These are phyloP conservation scores for Tuber magnatum DNA, from an alignment of 495 filamentous ascomycete species.

Conservation along the genomic window DNA sequence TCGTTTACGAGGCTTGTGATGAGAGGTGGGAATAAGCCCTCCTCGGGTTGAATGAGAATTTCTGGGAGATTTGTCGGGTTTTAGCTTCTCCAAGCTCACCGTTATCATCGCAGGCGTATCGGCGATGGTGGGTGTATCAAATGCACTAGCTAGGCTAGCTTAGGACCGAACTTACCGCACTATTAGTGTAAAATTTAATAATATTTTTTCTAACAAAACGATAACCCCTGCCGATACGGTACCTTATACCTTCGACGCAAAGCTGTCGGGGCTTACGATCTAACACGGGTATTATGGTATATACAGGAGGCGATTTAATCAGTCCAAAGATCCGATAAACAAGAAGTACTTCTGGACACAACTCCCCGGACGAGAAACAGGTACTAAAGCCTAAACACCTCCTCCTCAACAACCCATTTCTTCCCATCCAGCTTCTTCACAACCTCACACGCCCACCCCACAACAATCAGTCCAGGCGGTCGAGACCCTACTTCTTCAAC, in stretches of 20 bases:
- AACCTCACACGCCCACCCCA: constrained; percentile 76
- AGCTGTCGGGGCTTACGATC: neutral
- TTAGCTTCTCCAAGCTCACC: neutral
- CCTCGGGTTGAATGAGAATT: neutral
- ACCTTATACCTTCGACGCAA: neutral
- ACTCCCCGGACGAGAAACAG: neutral
- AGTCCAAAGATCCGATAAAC: neutral
- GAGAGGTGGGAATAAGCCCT: neutral
- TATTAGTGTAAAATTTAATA: neutral
- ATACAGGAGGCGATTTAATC: neutral
- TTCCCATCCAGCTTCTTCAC: constrained; percentile 51
- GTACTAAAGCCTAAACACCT: constrained; percentile 33
- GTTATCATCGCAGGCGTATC: neutral
- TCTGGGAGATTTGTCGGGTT: neutral
- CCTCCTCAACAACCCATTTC: constrained; percentile 86
- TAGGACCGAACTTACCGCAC: neutral
- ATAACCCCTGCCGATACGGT: neutral
- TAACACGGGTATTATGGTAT: neutral
- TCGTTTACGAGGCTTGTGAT: neutral
- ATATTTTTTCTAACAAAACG: too few species aligned
- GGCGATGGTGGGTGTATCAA: neutral
- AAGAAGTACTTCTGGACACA: neutral
- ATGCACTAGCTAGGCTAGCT: neutral
- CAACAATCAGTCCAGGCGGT: constrained; percentile 84
- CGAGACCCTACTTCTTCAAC: constrained; percentile 84